Evolutionary conservation across 306 rosid genomes (phyloP), one percentile per base, ranked within the genome.

Genomic region (Trichosanthes truncata): DNA sequence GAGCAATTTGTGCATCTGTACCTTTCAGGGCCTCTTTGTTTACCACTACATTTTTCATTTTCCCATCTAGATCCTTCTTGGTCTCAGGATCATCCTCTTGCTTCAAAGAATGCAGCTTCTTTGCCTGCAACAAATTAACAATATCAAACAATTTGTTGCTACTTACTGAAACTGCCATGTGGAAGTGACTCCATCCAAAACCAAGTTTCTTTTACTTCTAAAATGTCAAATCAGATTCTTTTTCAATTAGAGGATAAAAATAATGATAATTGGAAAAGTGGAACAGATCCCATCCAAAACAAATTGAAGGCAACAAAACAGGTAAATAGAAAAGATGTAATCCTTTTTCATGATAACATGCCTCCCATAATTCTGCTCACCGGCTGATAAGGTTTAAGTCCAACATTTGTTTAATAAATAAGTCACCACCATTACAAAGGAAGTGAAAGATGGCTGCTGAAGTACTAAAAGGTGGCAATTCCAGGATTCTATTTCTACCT

Each of bases 1-100:
- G 97, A 49, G 87, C 26, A 53, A 55, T 48, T 36, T 86, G 86
- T 61, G 86, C 84, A 26, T 84, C 85, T 20, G 92, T 53, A 57
- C 80, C 80, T 84, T 83, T 90, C 76, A 89, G 83, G 76, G 92
- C 97, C 52, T 84, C 81, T 81, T 85, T 83, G 69, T 93, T 91
- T 18, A 83, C 81, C 56, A 63, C 86, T 76, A 86, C 79, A 66
- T 81, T 77, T 88, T 92, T 89, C 81, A 95, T 67, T 86, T 84
- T 84, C 84, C 23, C 87, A 74, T 84, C 84, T 79, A 95, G 81
- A 82, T 83, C 86, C 81, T 73, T 83, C 84, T 81, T 87, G 82
- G 88, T 59, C 2, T 84, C 86, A 71, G 91, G 90, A 79, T 87
- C 81, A 1, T 81, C 88, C 77, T 81, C 89, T 82, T 82, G 87